Evolutionary conservation across 2,329 filamentous ascomycete species (phyloP), one percentile per base, ranked within the genome.

Genomic region (Colletotrichum godetiae): DNA sequence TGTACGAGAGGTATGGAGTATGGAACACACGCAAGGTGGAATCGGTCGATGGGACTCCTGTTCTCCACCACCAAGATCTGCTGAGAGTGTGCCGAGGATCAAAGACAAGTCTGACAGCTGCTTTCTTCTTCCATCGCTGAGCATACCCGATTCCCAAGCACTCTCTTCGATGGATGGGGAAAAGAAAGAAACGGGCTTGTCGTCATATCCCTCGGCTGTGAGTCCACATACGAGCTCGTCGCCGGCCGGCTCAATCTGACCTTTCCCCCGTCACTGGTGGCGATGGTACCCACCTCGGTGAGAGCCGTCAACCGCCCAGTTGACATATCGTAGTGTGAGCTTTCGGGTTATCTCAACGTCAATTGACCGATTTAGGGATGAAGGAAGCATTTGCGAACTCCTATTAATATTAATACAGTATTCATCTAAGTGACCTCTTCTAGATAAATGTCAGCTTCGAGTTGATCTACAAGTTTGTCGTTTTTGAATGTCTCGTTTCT

Each of bases 221-320:
- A 19, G 49, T 27, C 37, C 57, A 37, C 29, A 55, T 42, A 42
- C 37, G 37, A 22, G 27, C 5, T 52, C 24, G n/a, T 12, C 4
- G 29, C 59, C 31, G n/a, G 66, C 68, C 37, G 63, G 35, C 68
- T 67, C 37, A 57, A 55, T 46, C 29, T 67, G 63, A 58, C 31
- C 46, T 67, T 42, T 15, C 35, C 57, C 68, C 68, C 60, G 56
- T 19, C 31, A 22, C 35, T 35, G 52, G 49, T 68, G 52, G 56
- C 46, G 31, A 49, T 42, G 15, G 35, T 24, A n/a, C 29, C 64
- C 68, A 68, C 68, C 46, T 61, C 68, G 63, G 63, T 61, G 63
- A 61, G 31, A 56, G 13, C 22, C 6, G 33, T 22, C 46, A 27
- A 27, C 63, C 56, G 35, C 24, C 13, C 55, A 12, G 42, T 24